Percentiles rank a stretch among this genome's conserved stretches.
These are phyloP conservation scores for Xylaria sp. DNA, from an alignment of 2,329 filamentous ascomycete species.

Conservation along the genomic window DNA sequence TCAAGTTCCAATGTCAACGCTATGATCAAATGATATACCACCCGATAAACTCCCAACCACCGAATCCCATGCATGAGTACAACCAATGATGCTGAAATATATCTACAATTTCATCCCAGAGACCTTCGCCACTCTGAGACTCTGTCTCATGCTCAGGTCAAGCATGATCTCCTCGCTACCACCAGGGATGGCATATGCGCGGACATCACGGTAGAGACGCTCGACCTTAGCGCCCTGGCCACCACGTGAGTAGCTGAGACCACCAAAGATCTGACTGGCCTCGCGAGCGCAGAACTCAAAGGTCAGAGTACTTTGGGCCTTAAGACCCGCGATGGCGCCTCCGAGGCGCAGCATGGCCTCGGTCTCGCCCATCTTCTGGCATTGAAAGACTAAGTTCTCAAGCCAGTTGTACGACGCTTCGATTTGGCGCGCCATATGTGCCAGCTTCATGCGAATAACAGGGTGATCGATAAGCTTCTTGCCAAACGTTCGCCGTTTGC, in stretches of 20 bases:
- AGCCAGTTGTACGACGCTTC: conserved; percentile 98
- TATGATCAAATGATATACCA: conserved; percentile 1
- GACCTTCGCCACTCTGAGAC: conserved; percentile 85
- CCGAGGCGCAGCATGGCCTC: conserved; percentile 97
- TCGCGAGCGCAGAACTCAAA: conserved; percentile 99
- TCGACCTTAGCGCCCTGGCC: conserved; percentile 97
- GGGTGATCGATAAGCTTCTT: conserved; percentile 97
- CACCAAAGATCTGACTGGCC: conserved; percentile 97
- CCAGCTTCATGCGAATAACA: conserved; percentile 96
- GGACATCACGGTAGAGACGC: conserved; percentile 91
- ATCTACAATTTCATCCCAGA: conserved; percentile 93
- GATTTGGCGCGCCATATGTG: conserved; percentile 97
- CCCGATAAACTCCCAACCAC: conserved; percentile 1
- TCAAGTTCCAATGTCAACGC: conserved; percentile 1
- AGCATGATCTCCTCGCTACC: conserved; percentile 99
- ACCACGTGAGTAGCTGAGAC: conserved; percentile 88
- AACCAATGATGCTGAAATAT: background rate
- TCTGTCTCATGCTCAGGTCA: conserved; percentile 93
- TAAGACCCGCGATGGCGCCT: conserved; percentile 90
- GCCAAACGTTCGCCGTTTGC: conserved; percentile 96
- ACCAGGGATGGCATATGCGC: conserved; percentile 95
- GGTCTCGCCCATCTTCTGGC: conserved; percentile 89
- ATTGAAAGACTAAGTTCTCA: conserved; percentile 94
- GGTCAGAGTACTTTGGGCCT: conserved; percentile 91
- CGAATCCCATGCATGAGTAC: conserved; percentile 14